These are phyloP conservation scores for Ajuga reptans DNA, from an alignment of 305 asterid genomes.

Conservation along the genomic window DNA sequence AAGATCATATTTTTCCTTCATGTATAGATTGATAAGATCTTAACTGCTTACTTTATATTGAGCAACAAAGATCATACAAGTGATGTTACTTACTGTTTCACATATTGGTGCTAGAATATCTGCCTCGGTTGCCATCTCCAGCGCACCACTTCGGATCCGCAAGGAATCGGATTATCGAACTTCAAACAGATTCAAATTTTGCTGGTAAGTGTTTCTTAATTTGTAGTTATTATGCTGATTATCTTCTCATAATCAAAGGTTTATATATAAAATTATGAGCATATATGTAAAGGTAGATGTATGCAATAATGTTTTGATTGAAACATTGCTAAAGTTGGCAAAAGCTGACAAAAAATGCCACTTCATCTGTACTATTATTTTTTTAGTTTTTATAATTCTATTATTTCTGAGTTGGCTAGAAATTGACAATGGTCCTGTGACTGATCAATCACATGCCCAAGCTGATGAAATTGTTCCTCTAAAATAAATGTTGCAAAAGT, in stretches of 20 bases:
- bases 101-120: constrained; percentile 30
- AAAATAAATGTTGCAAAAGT: too few relatives aligned
- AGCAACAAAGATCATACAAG: neutral
- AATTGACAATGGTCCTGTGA: constrained; percentile 34
- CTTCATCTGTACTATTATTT: constrained; percentile 42
- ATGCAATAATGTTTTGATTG: constrained; percentile 34
- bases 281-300: constrained; percentile 26
- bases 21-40: neutral
- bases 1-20: neutral
- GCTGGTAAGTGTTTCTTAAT: constrained; percentile 22
- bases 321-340: constrained; percentile 39
- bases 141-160: constrained; percentile 22
- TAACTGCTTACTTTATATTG: neutral
- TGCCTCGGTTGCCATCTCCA: constrained; percentile 39
- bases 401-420: constrained; percentile 40
- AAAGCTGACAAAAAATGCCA: constrained; percentile 57
- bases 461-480: constrained; percentile 25
- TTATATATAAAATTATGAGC: constrained; percentile 12
- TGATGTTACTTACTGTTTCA: constrained; percentile 40
- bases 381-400: too few relatives aligned
- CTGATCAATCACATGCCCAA: constrained; percentile 50
- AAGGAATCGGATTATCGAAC: constrained; percentile 7
- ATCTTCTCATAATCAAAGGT: constrained; percentile 9
- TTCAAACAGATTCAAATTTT: constrained; percentile 11
- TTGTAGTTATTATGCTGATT: neutral